Evolutionary conservation across 208 protist genomes (phyloP).

Genomic region (Trypanosoma lewisi): DNA sequence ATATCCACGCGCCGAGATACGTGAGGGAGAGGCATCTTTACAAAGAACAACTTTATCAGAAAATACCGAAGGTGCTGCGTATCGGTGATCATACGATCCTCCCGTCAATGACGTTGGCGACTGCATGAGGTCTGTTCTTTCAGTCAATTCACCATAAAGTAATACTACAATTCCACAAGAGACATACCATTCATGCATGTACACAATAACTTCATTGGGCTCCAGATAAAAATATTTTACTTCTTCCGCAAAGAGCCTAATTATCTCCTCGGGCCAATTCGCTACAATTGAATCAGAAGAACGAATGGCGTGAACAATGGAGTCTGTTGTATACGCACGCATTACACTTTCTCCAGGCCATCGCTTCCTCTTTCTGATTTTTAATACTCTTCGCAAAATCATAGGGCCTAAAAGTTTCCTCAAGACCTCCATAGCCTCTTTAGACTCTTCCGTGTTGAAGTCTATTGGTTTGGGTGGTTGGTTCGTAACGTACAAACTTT

Average conservation of each 20-base stretch:
- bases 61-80: conserved; percentile 53
- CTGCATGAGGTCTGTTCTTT: conserved; percentile 14
- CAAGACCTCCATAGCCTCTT: conserved; percentile 45
- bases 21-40: conserved; percentile 62
- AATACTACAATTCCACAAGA: conserved; percentile 78
- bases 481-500: neutral
- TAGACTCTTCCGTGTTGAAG: conserved; percentile 38
- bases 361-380: conserved; percentile 31
- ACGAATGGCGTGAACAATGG: conserved; percentile 59
- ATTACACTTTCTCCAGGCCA: conserved; percentile 46
- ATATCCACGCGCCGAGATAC: conserved; percentile 39
- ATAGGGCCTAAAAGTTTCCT: conserved; percentile 55
- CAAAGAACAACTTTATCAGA: conserved; percentile 75
- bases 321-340: conserved; percentile 56
- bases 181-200: conserved; percentile 73
- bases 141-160: conserved; percentile 70
- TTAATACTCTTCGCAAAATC: conserved; percentile 41
- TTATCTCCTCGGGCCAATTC: conserved; percentile 58
- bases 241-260: conserved; percentile 49
- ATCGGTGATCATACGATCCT: conserved; percentile 13
- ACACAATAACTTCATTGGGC: conserved; percentile 65
- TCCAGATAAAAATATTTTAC: conserved; percentile 52
- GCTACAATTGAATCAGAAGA: conserved; percentile 53
- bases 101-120: neutral
- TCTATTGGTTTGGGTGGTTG: conserved; percentile 21